Evolutionary conservation across 2,329 filamentous ascomycete species (phyloP), one percentile per base, ranked within the genome.

Genomic region (Metarhizium robertsii): DNA sequence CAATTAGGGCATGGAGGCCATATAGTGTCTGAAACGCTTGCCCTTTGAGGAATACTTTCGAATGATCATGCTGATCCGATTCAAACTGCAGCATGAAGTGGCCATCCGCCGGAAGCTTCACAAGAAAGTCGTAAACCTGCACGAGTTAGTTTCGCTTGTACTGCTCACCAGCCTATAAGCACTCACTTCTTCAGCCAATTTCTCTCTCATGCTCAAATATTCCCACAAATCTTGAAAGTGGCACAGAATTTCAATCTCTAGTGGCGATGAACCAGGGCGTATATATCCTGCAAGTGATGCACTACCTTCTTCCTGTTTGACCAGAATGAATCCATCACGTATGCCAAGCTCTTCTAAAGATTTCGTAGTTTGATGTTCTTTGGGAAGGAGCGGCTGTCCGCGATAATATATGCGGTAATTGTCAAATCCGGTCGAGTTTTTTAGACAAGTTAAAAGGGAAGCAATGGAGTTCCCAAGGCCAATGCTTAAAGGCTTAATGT

Each of bases 221-320:
- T 83, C 80, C 78, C 94, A 96, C 29, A 99, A 73, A 58, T 92
- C 85, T 54, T 89, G 80, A 64, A 96, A 95, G 68, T 95, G 88
- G 56, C 84, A 79, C 61, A 94, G 74, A 25, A 97, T 85, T 62
- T 92, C 88, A 13, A 82, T 78, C 66, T 97, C 90, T 2, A 97
- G 79, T 40, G 73, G 79, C 59, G 74, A 84, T 50, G 74, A 80
- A 52, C 73, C 82, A 53, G 71, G 77, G 58, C 74, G 76, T 53
- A 78, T 71, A 34, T 75, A 65, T 59, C 74, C 62, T 30, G 76
- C 66, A 55, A 74, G 69, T 3, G 72, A 69, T 8, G 72, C 67
- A 0, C 71, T 65, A 14, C 78, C 75, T 20, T 79, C 75, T 47
- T 83, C 79, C 16, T 78, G 77, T 61, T 83, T 86, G 48, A 91